Base-by-base conservation (phyloP, 257 asterid species). In the Capsicum pubescens region DNA sequence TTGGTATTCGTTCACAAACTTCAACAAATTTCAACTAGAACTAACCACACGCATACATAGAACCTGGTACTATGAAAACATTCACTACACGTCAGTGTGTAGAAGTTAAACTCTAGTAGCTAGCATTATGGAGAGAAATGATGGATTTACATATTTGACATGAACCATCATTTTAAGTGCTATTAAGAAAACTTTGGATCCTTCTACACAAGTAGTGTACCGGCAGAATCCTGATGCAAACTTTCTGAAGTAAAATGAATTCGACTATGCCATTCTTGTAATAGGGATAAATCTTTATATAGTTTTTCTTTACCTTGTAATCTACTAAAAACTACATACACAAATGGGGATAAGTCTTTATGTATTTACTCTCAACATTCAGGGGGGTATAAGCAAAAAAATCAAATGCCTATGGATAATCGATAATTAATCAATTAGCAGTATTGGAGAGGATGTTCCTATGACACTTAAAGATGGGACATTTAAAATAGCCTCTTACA, bases 161-260 rank as follows among this genome's bases (percentile, higher is more conserved):
- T 84, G 82, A 60, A 85, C 87, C 15, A 64, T 85, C 13, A 85
- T 85, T 46, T 70, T 81, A 57, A 68, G 48, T 21, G 87, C 77
- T 39, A 76, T 85, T 15, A 57, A 69, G 57, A 81, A 85, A 17
- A 69, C 84, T 17, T 84, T 85, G 61, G 84, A 85, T 80, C 87
- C 84, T 56, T 71, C 85, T 57, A 85, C 85, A 3, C 85, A 85
- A 72, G 81, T 85, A 46, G 78, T 70, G n/a, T 85, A 58, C 82
- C 52, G 70, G 35, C 84, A 69, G 59, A 85, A 72, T 55, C 82
- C 87, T 9, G 82, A 85, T 44, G 16, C 48, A 6, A 36, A 55
- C 12, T 85, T 80, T 61, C 74, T 85, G 14, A 81, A 81, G 26
- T 69, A 84, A 26, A 70, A 82, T 36, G 1, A 81, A 44, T 81